These are phyloP conservation scores for Jackrogersella minutella DNA, from an alignment of 495 filamentous ascomycete genomes.

Conservation along the genomic window DNA sequence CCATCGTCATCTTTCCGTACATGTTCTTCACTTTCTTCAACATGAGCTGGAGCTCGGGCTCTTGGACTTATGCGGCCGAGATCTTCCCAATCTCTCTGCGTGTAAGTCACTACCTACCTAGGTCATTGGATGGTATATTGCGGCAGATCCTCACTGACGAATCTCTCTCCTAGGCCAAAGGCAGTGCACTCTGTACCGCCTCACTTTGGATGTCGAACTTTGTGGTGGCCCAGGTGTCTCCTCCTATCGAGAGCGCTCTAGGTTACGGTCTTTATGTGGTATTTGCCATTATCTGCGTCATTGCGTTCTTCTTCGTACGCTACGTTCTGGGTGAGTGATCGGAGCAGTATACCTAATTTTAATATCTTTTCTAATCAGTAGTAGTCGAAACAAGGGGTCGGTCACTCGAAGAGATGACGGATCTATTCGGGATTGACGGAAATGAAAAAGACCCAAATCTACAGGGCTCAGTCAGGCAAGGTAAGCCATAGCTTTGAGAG, in stretches of 20 bases:
- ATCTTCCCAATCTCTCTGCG: constrained; percentile 40
- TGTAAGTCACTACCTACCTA: constrained; percentile 14
- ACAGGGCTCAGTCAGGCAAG: constrained; percentile 21
- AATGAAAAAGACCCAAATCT: constrained; percentile 10
- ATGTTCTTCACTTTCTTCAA: constrained; percentile 45
- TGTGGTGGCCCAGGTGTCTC: constrained; percentile 40
- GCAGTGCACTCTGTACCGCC: constrained; percentile 42
- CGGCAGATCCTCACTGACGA: no score
- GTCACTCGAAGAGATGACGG: constrained; percentile 32
- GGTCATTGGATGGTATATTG: neutral
- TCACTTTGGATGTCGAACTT: constrained; percentile 44
- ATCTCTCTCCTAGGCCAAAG: constrained; percentile 35
- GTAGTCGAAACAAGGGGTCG: constrained; percentile 29
- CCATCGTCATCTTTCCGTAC: constrained; percentile 43
- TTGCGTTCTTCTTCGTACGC: constrained; percentile 42
- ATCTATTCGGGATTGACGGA: constrained; percentile 25
- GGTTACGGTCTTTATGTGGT: constrained; percentile 43
- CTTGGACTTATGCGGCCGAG: constrained; percentile 42
- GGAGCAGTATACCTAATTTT: neutral
- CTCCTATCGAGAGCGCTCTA: constrained; percentile 39
- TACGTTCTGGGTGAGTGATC: constrained; percentile 34
- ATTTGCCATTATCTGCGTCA: constrained; percentile 38
- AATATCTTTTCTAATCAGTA: constrained; percentile 9
- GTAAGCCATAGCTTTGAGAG: neutral
- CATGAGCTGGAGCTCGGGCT: constrained; percentile 41